Evolutionary conservation across 2,329 filamentous ascomycete genomes (phyloP), one percentile per base, ranked within the genome.

Genomic region (Elsinoe fawcettii): DNA sequence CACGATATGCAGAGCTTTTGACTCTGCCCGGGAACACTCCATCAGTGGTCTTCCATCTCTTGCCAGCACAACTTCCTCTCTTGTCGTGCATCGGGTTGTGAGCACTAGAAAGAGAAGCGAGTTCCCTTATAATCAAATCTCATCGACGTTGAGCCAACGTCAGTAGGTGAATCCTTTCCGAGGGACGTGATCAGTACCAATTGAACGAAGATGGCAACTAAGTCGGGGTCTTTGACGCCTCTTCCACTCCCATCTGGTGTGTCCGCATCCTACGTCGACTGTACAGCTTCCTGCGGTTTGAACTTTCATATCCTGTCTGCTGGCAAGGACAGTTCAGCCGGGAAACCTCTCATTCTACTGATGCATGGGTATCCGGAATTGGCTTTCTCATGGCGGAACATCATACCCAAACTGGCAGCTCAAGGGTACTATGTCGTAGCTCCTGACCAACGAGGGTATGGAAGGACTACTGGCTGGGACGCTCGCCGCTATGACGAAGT

Each of bases 301-400:
- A 81, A 75, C 20, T 84, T 82, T 68, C 84, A 88, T 68, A 67
- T 82, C 34, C 73, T 86, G 16, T 77, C 79, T 62, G 74, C 82
- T 14, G 80, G 81, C 41, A 66, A 73, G 34, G 66, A 69, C 23
- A 67, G 71, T 2, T 58, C 65, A 12, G 67, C 64, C 12, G 64
- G 70, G 22, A 74, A 72, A 5, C 83, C 82, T 1, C 74, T 87
- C 9, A 70, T 87, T 7, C 67, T 87, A 5, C 78, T 85, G 51
- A 77, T 81, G 49, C 84, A 86, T 68, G 85, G 85, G 36, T 88
- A 81, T 61, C 85, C 85, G 1, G 84, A 87, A 65, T 73, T 88
- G 1, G 82, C 85, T 25, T 88, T 79, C 67, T 86, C 84, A 47
- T 88, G 84, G 83, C 80, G 84, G 54, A 81, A 83, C 57, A 70